phyloP scores from a whole-genome alignment of 2,329 filamentous ascomycete species.

The Alternaria hordeiaustralica region DNA sequence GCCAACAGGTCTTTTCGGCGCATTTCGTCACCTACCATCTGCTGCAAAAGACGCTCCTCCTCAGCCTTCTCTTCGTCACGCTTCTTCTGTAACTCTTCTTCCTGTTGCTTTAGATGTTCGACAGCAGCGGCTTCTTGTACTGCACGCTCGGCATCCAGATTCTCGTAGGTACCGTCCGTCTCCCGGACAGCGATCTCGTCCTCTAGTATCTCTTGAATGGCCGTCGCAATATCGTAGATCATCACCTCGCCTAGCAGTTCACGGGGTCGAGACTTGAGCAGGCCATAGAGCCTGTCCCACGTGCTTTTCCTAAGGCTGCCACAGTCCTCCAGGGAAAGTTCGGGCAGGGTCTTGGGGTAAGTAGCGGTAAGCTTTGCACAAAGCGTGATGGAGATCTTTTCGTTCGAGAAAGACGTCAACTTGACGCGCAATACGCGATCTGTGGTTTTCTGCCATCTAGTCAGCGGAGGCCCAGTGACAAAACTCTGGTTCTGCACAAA shows the following conservation, averaged over 20 bases:
- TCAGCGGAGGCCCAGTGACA: background rate
- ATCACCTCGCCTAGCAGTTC: conserved; percentile 68
- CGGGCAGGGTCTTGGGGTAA: conserved; percentile 83
- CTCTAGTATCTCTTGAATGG: conserved; percentile 75
- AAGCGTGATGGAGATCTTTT: conserved; percentile 74
- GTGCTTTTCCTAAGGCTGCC: conserved; percentile 72
- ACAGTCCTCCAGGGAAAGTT: conserved; percentile 71
- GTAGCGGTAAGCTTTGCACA: conserved; percentile 84
- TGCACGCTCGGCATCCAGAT: conserved; percentile 86
- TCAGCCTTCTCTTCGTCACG: conserved; percentile 62
- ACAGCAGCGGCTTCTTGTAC: conserved; percentile 77
- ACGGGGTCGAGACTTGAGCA: conserved; percentile 73
- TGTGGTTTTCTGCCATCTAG: conserved; percentile 68
- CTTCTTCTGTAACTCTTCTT: conserved; percentile 51
- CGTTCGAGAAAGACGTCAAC: conserved; percentile 75
- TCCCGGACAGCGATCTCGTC: conserved; percentile 82
- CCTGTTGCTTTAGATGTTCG: conserved; percentile 59
- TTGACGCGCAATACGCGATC: conserved; percentile 82
- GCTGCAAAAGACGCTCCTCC: conserved; percentile 72
- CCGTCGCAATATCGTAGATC: conserved; percentile 67
- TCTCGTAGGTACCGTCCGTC: conserved; percentile 77
- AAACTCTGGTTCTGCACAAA: background rate
- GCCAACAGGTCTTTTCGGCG: conserved; percentile 67
- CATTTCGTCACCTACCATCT: conserved; percentile 76
- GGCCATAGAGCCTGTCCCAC: conserved; percentile 71